These are phyloP conservation scores for Ceratobasidium sp. DNA, from an alignment of 1,284 basidiomycete genomes.

Conservation along the genomic window DNA sequence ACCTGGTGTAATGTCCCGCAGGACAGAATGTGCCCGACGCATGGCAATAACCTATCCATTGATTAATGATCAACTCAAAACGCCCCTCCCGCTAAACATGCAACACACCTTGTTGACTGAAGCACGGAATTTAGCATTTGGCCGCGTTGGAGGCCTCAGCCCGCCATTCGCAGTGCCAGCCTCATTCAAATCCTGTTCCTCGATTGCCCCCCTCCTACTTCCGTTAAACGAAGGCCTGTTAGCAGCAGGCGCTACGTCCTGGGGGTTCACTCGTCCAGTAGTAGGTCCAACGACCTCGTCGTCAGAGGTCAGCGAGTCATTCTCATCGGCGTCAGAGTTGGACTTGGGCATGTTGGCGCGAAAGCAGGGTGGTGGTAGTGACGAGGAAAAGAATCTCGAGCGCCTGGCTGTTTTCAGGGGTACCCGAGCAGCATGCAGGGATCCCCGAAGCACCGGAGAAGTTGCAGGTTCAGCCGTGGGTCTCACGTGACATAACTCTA, in stretches of 20 bases:
- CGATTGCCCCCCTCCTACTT: neutral
- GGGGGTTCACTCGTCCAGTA: slow-evolving; percentile 13
- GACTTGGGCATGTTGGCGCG: slow-evolving; percentile 43
- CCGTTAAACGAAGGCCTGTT: neutral
- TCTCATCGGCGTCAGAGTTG: slow-evolving; percentile 45
- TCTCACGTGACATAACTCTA: neutral
- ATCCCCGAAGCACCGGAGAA: slow-evolving; percentile 13
- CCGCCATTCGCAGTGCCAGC: neutral
- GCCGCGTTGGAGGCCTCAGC: slow-evolving; percentile 7
- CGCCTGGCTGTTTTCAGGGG: slow-evolving; percentile 19
- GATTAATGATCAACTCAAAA: neutral
- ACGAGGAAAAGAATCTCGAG: neutral
- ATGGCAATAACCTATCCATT: slow-evolving; percentile 35
- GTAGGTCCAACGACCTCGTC: slow-evolving; percentile 42
- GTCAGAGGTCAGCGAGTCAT: slow-evolving; percentile 43
- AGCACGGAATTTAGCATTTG: slow-evolving; percentile 18
- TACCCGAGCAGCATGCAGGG: slow-evolving; percentile 14
- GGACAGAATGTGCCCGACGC: slow-evolving; percentile 20
- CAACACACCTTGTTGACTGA: slow-evolving; percentile 39
- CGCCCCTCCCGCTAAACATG: too few relatives aligned
- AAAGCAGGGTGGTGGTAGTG: neutral
- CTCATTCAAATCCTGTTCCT: neutral
- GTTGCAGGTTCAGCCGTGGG: neutral
- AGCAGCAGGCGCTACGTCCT: neutral
- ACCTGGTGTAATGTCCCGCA: slow-evolving; percentile 41